Base-by-base conservation (phyloP, 805 yeast genomes). In the Candida alai region DNA sequence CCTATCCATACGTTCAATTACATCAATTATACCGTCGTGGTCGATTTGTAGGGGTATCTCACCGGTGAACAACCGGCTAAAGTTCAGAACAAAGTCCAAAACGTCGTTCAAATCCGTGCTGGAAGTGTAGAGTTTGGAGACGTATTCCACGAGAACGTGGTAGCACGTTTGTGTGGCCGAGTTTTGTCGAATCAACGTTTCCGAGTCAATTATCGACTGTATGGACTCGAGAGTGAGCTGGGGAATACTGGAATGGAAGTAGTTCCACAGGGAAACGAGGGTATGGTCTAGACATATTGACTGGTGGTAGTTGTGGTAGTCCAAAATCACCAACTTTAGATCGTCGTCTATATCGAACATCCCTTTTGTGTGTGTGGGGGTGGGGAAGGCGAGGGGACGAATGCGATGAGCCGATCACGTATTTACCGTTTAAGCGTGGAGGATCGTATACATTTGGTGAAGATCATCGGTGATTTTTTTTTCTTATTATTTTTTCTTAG, bases 281-380 rank as follows among this genome's bases (percentile, higher is more conserved):
- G 28, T 14, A 21, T 37, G 28, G n/a, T 37, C 35, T 6, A 34
- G 19, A 19, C 33, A 27, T 13, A 34, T 19, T 4, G 33, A 34
- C n/a, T 28, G 26, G 6, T 37, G 19, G 15, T 37, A 30, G 19
- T 37, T 24, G 24, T 37, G 41, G 25, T 37, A 27, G 17, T 36
- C 38, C 16, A 34, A 24, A 7, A 37, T 35, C 7, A 30, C 41
- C 18, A 37, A 19, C 24, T 37, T 37, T 19, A 37, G 21, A 16
- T 34, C 38, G 27, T 37, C 38, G 25, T 28, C 27, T 12, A 37
- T 20, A 19, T 29, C 10, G 12, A 31, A 28, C 32, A 25, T 34
- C 8, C 4, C 22, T 18, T n/a, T n/a, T 21, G 9, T 21, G 9
- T 10, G 19, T 3, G 22, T 17, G 8, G 30, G 18, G 6, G n/a